Conservation (phyloP, 805 yeast species). For the Ogataea paraovalis region DNA sequence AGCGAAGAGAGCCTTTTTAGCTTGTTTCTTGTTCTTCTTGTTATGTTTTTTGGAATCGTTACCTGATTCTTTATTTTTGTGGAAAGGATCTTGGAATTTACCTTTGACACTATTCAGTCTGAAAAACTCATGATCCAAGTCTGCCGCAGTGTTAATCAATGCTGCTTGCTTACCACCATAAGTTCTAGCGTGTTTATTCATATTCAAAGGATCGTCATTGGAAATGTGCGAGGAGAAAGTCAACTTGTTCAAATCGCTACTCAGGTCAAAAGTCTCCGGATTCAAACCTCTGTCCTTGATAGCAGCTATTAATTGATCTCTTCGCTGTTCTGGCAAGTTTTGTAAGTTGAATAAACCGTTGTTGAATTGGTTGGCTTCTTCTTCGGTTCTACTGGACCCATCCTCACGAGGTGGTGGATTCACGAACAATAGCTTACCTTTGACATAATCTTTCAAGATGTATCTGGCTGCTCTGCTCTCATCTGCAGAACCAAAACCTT, state of each 20-base stretch:
- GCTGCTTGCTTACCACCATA: slow-evolving; percentile 86
- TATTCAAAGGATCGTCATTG: slow-evolving; percentile 39
- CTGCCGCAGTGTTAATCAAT: slow-evolving; percentile 71
- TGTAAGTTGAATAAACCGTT: slow-evolving; percentile 64
- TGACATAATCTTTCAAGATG: slow-evolving; percentile 89
- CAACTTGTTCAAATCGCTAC: slow-evolving; percentile 64
- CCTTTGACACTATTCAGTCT: slow-evolving; percentile 63
- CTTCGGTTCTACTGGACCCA: slow-evolving; percentile 46
- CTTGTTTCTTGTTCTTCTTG: slow-evolving; percentile 36
- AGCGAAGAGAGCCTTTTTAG: slow-evolving; percentile 9
- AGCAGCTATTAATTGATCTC: slow-evolving; percentile 64
- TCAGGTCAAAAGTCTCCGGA: slow-evolving; percentile 53
- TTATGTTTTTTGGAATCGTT: slow-evolving; percentile 78
- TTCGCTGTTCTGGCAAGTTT: slow-evolving; percentile 67
- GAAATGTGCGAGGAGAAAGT: slow-evolving; percentile 79
- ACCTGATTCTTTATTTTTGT: slow-evolving; percentile 37
- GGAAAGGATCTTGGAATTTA: slow-evolving; percentile 68
- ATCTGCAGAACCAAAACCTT: slow-evolving; percentile 96
- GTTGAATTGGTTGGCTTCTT: slow-evolving; percentile 65
- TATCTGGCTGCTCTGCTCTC: slow-evolving; percentile 92
- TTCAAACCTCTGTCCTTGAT: slow-evolving; percentile 51
- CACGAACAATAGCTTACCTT: slow-evolving; percentile 79
- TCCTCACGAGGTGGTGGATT: slow-evolving; percentile 83
- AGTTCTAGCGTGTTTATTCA: slow-evolving; percentile 41
- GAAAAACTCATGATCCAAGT: slow-evolving; percentile 84